phyloP scores from a whole-genome alignment of 1,284 basidiomycete species.

The Hypsizygus ulmarius region DNA sequence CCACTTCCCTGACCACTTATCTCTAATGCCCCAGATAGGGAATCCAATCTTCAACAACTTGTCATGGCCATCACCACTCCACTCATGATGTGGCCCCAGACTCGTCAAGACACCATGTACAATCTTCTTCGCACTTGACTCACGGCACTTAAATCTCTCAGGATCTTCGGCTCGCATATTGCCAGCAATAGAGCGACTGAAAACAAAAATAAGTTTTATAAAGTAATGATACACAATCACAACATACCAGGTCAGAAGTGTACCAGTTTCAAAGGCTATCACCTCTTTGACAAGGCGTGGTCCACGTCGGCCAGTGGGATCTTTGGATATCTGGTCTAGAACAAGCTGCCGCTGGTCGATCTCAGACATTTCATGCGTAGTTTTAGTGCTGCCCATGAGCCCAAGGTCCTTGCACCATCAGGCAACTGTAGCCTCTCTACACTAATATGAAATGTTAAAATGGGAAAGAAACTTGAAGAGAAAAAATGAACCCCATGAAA shows the following conservation, averaged over 20 bases:
- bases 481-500: not conserved
- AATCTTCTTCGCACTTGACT: constrained; percentile 30
- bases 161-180: constrained; percentile 27
- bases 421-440: constrained; percentile 12
- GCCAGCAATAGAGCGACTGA: constrained; percentile 19
- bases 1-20: constrained; percentile 30
- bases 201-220: not conserved
- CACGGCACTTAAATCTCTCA: constrained; percentile 25
- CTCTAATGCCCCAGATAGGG: constrained; percentile 32
- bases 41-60: constrained; percentile 36
- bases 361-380: constrained; percentile 15
- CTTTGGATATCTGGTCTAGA: constrained; percentile 24
- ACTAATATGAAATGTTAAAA: not conserved
- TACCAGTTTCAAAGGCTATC: constrained; percentile 17
- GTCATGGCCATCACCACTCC: constrained; percentile 38
- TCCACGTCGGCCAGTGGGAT: constrained; percentile 23
- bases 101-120: constrained; percentile 14
- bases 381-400: constrained; percentile 15
- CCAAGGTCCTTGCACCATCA: constrained; percentile 10
- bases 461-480: not conserved
- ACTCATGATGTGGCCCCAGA: constrained; percentile 32
- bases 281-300: constrained; percentile 19
- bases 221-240: not conserved
- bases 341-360: constrained; percentile 24
- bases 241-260: constrained; percentile 22